These are phyloP conservation scores for Penicillium sp. DNA, from an alignment of 2,329 filamentous ascomycete genomes.

Conservation along the genomic window DNA sequence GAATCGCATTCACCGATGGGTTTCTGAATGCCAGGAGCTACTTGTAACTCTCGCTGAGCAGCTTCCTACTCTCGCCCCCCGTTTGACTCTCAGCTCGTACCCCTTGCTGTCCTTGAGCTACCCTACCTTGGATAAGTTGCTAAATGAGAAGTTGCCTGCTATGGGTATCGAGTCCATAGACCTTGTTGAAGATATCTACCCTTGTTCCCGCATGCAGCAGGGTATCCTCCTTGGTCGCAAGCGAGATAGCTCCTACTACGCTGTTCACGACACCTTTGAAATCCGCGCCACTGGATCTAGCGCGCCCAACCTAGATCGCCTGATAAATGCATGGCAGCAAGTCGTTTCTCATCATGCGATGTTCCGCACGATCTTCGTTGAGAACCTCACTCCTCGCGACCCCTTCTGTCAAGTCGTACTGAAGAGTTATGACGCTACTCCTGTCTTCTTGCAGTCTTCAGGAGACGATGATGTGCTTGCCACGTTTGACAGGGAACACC, in stretches of 20 bases:
- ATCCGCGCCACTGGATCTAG: slow-evolving; percentile 19
- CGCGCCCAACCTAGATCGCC: slow-evolving; percentile 26
- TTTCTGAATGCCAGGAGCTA: slow-evolving; percentile 37
- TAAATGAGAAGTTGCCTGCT: slow-evolving; percentile 36
- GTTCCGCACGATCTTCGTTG: slow-evolving; percentile 39
- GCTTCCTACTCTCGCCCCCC: slow-evolving; percentile 25
- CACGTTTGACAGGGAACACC: slow-evolving; percentile 29
- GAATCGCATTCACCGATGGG: slow-evolving; percentile 44
- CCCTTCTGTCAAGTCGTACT: slow-evolving; percentile 38
- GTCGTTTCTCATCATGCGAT: slow-evolving; percentile 35
- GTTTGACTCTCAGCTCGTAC: slow-evolving; percentile 44
- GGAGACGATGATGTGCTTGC: slow-evolving; percentile 30
- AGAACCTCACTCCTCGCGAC: slow-evolving; percentile 31
- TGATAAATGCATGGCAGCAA: slow-evolving; percentile 32
- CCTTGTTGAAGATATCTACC: slow-evolving; percentile 45
- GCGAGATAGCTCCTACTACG: slow-evolving; percentile 36
- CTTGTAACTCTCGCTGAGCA: slow-evolving; percentile 31
- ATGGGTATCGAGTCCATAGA: slow-evolving; percentile 34
- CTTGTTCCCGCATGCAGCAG: slow-evolving; percentile 41
- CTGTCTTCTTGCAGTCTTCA: slow-evolving; percentile 31
- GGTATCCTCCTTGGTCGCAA: slow-evolving; percentile 36
- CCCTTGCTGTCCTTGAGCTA: slow-evolving; percentile 48
- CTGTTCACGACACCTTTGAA: slow-evolving; percentile 40
- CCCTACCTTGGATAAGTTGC: slow-evolving; percentile 38
- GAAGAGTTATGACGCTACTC: slow-evolving; percentile 29